Conservation (phyloP, 495 filamentous ascomycete species). For the Jackrogersella minutella region DNA sequence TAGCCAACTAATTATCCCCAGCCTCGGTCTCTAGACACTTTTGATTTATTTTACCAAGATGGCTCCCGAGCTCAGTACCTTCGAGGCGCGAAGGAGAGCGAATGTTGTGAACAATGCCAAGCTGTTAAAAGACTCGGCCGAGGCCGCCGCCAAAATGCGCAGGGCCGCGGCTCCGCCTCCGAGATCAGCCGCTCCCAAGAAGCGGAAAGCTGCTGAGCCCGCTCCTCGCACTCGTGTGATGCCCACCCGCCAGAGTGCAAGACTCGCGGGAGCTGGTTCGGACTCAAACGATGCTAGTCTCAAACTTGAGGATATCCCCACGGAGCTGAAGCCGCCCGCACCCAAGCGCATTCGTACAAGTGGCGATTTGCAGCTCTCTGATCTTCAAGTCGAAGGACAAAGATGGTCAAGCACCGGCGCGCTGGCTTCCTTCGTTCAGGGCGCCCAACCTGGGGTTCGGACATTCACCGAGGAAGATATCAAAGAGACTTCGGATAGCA, state of each 20-base stretch:
- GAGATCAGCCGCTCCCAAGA: constrained; percentile 33
- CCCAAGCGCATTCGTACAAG: constrained; percentile 46
- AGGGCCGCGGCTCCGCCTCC: constrained; percentile 40
- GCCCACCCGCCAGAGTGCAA: constrained; percentile 60
- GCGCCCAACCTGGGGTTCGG: constrained; percentile 77
- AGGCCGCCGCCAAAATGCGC: constrained; percentile 50
- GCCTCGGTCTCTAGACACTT: background rate
- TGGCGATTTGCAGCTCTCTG: constrained; percentile 73
- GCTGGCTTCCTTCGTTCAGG: constrained; percentile 58
- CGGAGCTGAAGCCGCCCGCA: constrained; percentile 47
- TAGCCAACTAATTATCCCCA: background rate
- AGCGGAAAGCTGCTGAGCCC: constrained; percentile 42
- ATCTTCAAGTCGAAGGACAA: constrained; percentile 81
- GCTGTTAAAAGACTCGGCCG: constrained; percentile 53
- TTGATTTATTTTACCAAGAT: constrained; percentile 19
- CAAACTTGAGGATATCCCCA: constrained; percentile 38
- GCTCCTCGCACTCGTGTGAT: constrained; percentile 44
- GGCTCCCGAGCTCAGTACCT: constrained; percentile 53
- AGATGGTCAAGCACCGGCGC: constrained; percentile 57
- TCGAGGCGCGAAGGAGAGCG: constrained; percentile 56
- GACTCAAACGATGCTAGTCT: constrained; percentile 31
- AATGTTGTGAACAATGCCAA: constrained; percentile 59
- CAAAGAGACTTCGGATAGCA: constrained; percentile 79
- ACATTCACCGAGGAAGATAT: constrained; percentile 85
- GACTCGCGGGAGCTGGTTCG: constrained; percentile 57